Evolutionary conservation across 1,139 yeast genomes (phyloP), one percentile per base, ranked within the genome.

Genomic region (Yamadazyma buinensis): DNA sequence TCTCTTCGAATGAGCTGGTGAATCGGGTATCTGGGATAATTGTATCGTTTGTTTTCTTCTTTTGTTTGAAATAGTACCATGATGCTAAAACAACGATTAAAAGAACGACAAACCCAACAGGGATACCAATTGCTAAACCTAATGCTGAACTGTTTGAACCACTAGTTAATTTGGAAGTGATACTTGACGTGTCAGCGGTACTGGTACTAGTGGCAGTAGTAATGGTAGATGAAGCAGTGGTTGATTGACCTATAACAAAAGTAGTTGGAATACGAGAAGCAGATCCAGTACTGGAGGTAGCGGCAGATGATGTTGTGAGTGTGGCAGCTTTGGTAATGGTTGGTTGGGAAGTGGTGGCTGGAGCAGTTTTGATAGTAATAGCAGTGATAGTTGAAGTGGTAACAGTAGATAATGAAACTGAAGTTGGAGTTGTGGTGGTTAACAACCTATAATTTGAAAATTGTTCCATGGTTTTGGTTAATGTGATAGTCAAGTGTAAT

Each of bases 41-140:
- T 28, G 32, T 28, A 7, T 33, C 30, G 21, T 35, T 32, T 12
- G 45, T 38, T 17, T 33, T 33, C 17, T 25, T 35, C 23, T 40
- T 44, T 13, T 34, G 27, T 30, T 38, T 43, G 12, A 44, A 34
- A 30, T 44, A 47, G 24, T 33, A 38, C 51, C 51, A 57, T 8
- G 48, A 48, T 5, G 57, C 50, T 5, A 57, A 45, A 3, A 51
- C 49, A 3, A 59, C 33, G 1, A 57, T 41, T 18, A 64, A 50
- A 3, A 65, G 17, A 0, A 51, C 47, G 11, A 66, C 47, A 5
- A 64, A 46, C 0, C 69, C 68, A 6, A 65, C 45, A 3, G 75
- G 75, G n/a, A 69, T 56, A 0, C 74, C 74, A 6, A 69, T 51
- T 3, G 72, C 71, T 34, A 68, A 48, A 0, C 73, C 73, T 15